Percentiles rank a stretch among this genome's conserved stretches.
These are phyloP conservation scores for Angomonas ambiguus DNA, from an alignment of 208 protist species.

Conservation along the genomic window DNA sequence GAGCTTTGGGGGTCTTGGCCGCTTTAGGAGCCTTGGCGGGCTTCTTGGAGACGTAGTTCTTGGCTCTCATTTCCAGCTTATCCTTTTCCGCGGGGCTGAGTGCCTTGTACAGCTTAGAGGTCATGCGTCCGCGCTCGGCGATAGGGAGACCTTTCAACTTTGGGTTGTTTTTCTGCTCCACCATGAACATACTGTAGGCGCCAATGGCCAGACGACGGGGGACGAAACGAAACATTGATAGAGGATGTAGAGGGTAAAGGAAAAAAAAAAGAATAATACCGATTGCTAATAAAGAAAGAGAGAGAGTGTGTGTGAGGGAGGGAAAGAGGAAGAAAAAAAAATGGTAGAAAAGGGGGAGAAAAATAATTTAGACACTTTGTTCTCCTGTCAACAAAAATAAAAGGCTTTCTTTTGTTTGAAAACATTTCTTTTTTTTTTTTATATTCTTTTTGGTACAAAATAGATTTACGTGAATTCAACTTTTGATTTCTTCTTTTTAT, in stretches of 20 bases:
- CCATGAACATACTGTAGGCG: constrained; percentile 81
- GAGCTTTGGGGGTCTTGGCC: not conserved
- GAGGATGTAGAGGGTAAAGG: not conserved
- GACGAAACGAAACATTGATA: constrained; percentile 59
- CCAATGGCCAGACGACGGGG: constrained; percentile 64
- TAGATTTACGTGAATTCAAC: too few relatives aligned
- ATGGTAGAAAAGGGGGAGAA: constrained; percentile 9
- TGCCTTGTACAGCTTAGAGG: constrained; percentile 75
- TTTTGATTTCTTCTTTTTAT: not conserved
- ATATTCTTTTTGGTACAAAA: constrained; percentile 1
- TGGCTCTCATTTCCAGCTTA: constrained; percentile 60
- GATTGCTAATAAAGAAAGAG: not conserved
- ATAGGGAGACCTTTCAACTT: constrained; percentile 71
- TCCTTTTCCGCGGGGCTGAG: constrained; percentile 51
- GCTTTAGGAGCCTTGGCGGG: constrained; percentile 26
- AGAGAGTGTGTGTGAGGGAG: constrained; percentile 10
- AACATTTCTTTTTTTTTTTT: constrained; percentile 4
- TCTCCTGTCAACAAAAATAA: constrained; percentile 4
- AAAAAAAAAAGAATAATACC: constrained; percentile 4
- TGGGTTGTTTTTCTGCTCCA: constrained; percentile 81
- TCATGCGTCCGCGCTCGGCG: constrained; percentile 61
- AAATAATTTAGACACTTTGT: constrained; percentile 10
- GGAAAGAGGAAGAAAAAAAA: constrained; percentile 12
- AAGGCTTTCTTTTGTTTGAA: constrained; percentile 6
- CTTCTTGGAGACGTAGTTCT: constrained; percentile 22